These are phyloP conservation scores for Phytophthora europaea DNA, from an alignment of 352 stramenopile genomes.

Conservation along the genomic window DNA sequence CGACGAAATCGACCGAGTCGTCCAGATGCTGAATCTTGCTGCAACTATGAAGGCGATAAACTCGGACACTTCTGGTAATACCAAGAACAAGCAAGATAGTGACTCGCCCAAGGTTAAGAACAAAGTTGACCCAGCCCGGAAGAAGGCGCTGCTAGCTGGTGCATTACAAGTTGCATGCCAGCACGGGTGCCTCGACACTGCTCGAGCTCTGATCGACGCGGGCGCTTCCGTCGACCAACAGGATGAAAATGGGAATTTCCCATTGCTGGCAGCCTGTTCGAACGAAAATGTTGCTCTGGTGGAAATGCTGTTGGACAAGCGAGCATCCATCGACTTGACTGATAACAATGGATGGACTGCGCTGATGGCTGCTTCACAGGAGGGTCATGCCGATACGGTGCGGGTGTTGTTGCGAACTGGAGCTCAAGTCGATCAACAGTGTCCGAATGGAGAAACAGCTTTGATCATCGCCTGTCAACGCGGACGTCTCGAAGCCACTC, in stretches of 20 bases:
- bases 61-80: too few species aligned
- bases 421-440: not conserved
- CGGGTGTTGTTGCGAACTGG: not conserved
- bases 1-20: not conserved
- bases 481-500: not conserved
- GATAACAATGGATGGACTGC: not conserved
- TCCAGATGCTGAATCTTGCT: not conserved
- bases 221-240: not conserved
- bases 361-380: not conserved
- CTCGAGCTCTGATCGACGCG: not conserved
- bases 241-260: not conserved
- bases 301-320: not conserved
- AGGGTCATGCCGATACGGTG: not conserved
- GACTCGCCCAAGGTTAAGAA: too few species aligned
- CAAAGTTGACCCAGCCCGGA: too few species aligned
- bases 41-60: not conserved
- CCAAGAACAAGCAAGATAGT: too few species aligned
- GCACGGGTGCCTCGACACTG: not conserved
- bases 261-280: not conserved
- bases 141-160: too few species aligned
- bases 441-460: not conserved
- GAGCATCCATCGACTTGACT: not conserved
- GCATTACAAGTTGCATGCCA: not conserved
- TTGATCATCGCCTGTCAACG: not conserved
- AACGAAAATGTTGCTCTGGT: not conserved